These are phyloP conservation scores for Rhizopus microsporus DNA, from an alignment of 371 early-diverging fungal genomes.

Conservation along the genomic window DNA sequence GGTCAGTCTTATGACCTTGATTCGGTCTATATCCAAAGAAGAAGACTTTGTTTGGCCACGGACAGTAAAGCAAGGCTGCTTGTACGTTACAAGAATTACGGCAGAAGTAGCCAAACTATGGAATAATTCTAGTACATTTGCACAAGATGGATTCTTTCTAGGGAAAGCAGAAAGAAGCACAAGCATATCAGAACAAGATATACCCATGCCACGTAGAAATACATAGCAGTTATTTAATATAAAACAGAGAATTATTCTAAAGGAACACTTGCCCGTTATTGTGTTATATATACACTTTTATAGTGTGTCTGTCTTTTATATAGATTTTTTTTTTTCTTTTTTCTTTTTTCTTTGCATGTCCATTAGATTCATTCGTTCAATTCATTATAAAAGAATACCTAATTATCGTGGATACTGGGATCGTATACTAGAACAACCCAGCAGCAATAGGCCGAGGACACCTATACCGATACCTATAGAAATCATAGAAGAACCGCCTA, in stretches of 20 bases:
- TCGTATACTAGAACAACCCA: slow-evolving; percentile 26
- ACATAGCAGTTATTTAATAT: slow-evolving; percentile 5
- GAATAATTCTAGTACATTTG: slow-evolving; percentile 42
- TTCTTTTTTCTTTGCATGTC: no score
- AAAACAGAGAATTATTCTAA: no score
- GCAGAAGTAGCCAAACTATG: slow-evolving; percentile 52
- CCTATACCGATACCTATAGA: slow-evolving; percentile 16
- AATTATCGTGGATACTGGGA: slow-evolving; percentile 46
- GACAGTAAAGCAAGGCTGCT: slow-evolving; percentile 46
- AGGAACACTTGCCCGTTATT: no score
- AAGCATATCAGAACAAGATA: slow-evolving; percentile 17
- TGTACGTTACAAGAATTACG: slow-evolving; percentile 51
- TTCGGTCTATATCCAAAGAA: slow-evolving; percentile 43
- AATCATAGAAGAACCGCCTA: neutral
- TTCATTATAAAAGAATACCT: slow-evolving; percentile 23
- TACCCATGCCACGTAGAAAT: slow-evolving; percentile 19
- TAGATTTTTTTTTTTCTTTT: no score
- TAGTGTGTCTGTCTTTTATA: no score
- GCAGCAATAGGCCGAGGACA: neutral
- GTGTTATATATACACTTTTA: no score
- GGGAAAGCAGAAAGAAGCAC: slow-evolving; percentile 21
- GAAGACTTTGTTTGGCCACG: slow-evolving; percentile 49
- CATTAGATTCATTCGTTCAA: slow-evolving; percentile 8
- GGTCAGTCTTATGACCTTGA: slow-evolving; percentile 43
- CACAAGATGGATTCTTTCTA: slow-evolving; percentile 36